Base-by-base conservation (phyloP, 1,284 basidiomycete species). In the Athelia sp. region DNA sequence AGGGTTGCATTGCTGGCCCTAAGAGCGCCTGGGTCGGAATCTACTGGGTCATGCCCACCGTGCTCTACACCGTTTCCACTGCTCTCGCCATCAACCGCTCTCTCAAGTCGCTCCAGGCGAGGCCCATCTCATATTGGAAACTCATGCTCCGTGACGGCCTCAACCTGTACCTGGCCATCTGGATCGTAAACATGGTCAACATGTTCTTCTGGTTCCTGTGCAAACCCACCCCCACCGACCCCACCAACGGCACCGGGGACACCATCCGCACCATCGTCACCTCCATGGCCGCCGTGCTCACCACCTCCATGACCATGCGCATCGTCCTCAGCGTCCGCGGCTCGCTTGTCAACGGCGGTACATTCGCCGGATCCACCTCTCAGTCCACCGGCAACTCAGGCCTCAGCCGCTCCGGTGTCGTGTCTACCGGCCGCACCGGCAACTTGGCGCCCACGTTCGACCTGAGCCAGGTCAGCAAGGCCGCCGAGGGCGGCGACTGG, bases 101-200 rank as follows among this genome's bases (percentile, higher is more conserved):
- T 22, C 54, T 85, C 55, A 62, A 70, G 51, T 87, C 85, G 2
- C 78, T 85, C 53, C 56, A 75, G 44, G 56, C 70, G 29, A 87
- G 84, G 60, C 76, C 69, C 1, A 65, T 88, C 51, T 75, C 72
- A 47, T 71, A 74, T 40, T 90, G 88, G 88, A 88, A 89, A 60
- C 74, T 90, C 56, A 90, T 90, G 87, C 84, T 90, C 53, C 85
- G 88, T 52, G 88, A 91, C 62, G 86, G 87, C 10, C 79, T 91
- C 54, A 90, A 90, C 68, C 78, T 90, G 50, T 90, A 90, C 60
- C 84, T 76, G 49, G 82, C 87, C 24, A 76, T 90, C 64, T 84
- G 80, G 73, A 58, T 83, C 56, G 84, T 90, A 53, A 88, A 91
- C 74, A 75, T 87, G 68, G 72, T 75, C 66, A 90, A 90, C 72